Conservation (phyloP, 2,329 filamentous ascomycete genomes). For the Aspergillus vadensis region DNA sequence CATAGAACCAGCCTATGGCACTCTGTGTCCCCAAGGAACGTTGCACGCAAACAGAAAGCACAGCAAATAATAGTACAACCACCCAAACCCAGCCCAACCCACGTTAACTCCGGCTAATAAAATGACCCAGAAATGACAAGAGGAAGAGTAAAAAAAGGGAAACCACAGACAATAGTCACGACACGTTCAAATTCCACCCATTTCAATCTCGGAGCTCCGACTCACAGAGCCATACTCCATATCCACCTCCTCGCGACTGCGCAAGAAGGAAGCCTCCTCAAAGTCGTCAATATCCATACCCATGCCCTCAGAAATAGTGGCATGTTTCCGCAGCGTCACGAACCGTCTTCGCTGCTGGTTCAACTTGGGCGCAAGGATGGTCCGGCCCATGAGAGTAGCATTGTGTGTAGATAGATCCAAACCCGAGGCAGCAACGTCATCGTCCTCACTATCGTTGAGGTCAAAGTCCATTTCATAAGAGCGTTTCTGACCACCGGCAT, state of each 20-base stretch:
- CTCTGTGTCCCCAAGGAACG: not conserved
- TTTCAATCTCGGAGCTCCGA: conserved; percentile 26
- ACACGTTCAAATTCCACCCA: conserved; percentile 35
- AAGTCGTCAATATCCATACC: conserved; percentile 46
- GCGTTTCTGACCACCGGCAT: conserved; percentile 45
- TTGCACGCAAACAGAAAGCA: not conserved
- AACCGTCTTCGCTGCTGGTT: conserved; percentile 32
- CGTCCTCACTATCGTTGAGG: conserved; percentile 35
- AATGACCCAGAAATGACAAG: not conserved
- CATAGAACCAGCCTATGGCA: not conserved
- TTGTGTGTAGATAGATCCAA: not conserved
- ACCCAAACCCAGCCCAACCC: not conserved
- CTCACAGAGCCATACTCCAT: conserved; percentile 24
- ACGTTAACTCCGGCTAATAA: not conserved
- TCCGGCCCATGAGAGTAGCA: conserved; percentile 29
- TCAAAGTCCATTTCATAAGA: conserved; percentile 33
- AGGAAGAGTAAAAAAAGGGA: not conserved
- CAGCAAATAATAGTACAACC: not conserved
- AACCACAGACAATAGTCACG: too few species aligned
- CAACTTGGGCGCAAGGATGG: conserved; percentile 38
- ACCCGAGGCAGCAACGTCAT: too few species aligned
- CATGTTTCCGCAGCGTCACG: conserved; percentile 15
- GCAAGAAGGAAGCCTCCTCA: conserved; percentile 49
- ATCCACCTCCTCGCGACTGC: conserved; percentile 44
- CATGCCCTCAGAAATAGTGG: conserved; percentile 2